These are phyloP conservation scores for Fagopyrum homotropicum DNA, from an alignment of 148 eudicot species.

Conservation along the genomic window DNA sequence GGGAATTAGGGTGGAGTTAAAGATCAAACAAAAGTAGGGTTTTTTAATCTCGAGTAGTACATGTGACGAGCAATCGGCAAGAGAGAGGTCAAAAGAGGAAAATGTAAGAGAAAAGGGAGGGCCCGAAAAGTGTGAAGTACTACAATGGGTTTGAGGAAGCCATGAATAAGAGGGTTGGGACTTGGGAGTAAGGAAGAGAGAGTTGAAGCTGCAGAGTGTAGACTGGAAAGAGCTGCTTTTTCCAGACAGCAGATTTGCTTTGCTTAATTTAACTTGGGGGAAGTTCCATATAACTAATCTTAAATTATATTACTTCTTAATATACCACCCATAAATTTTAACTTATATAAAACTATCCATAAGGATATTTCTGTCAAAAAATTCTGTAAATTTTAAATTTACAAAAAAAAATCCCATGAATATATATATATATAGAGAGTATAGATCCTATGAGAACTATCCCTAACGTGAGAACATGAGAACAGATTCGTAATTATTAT, in stretches of 20 bases:
- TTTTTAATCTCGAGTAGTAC: neutral
- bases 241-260: neutral
- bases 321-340: no score
- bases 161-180: neutral
- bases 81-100: neutral
- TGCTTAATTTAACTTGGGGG: neutral
- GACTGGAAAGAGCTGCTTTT: neutral
- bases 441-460: no score
- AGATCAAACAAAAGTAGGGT: neutral
- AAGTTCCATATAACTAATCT: no score
- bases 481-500: no score
- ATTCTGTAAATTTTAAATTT: no score
- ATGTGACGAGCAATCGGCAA: neutral
- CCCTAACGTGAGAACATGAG: no score
- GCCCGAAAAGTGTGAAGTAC: neutral
- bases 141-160: constrained; percentile 2
- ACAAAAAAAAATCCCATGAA: no score
- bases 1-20: constrained; percentile 4
- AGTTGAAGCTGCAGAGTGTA: neutral
- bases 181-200: neutral
- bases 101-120: neutral
- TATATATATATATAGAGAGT: no score
- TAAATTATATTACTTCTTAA: no score
- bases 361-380: no score
- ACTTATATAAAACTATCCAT: no score